Percentiles rank a stretch among this genome's conserved stretches.
Evolutionary conservation across 495 filamentous ascomycete species (phyloP).

Genomic region (Neurospora hispaniola): DNA sequence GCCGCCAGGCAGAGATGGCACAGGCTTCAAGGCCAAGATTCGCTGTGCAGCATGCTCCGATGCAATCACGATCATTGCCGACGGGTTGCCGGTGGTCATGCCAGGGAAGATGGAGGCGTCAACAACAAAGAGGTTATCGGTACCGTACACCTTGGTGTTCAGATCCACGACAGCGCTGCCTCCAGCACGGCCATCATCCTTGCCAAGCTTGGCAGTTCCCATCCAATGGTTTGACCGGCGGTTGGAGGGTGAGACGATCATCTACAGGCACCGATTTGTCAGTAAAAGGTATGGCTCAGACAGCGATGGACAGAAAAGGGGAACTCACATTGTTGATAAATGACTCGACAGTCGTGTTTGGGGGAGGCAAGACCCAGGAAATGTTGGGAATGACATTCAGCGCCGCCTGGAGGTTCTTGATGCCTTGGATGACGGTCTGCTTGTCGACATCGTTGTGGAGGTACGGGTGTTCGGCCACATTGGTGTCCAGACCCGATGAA

Average conservation of each 20-base stretch:
- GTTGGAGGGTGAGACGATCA: slow-evolving; percentile 43
- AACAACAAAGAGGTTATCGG: slow-evolving; percentile 56
- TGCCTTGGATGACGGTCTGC: slow-evolving; percentile 41
- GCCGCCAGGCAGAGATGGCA: not conserved
- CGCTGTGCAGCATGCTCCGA: slow-evolving; percentile 43
- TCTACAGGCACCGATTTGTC: slow-evolving; percentile 4
- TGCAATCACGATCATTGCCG: slow-evolving; percentile 47
- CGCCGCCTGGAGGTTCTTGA: slow-evolving; percentile 48
- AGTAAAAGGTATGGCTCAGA: not conserved
- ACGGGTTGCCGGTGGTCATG: slow-evolving; percentile 50
- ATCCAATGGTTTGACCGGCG: slow-evolving; percentile 65
- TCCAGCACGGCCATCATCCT: slow-evolving; percentile 50
- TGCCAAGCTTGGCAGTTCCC: slow-evolving; percentile 49
- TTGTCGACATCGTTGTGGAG: slow-evolving; percentile 40
- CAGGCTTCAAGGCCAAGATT: slow-evolving; percentile 13
- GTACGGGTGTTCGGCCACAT: slow-evolving; percentile 43
- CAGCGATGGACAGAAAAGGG: not conserved
- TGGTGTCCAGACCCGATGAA: slow-evolving; percentile 39
- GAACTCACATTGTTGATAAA: slow-evolving; percentile 36
- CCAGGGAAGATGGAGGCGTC: slow-evolving; percentile 57
- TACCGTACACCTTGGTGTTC: slow-evolving; percentile 63
- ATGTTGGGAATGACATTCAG: slow-evolving; percentile 45
- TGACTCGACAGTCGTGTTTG: slow-evolving; percentile 40
- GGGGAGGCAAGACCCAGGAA: slow-evolving; percentile 42
- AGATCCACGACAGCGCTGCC: slow-evolving; percentile 60